A percentile compares a stretch with the other conserved stretches of the same genome.
Conservation (phyloP, 768 basidiomycete genomes). For the Pisolithus orientalis region DNA sequence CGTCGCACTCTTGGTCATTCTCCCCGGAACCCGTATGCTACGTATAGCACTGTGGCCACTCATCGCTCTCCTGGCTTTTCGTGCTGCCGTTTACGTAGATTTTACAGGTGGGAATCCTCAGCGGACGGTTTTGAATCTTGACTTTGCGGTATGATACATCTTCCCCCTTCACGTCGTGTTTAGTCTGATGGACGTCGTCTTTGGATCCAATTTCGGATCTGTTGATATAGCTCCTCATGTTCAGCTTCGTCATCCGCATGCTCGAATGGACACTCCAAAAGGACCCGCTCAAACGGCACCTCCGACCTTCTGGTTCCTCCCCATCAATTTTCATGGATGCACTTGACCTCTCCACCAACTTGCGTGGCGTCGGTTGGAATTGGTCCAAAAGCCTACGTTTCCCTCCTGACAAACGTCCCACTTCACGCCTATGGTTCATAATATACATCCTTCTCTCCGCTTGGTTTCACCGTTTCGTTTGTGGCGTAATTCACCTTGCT, state of each 20-base stretch:
- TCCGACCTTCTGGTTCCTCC: conserved; percentile 3
- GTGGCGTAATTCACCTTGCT: neutral
- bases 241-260: conserved; percentile 7
- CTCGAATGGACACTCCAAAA: conserved; percentile 13
- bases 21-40: conserved; percentile 37
- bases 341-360: conserved; percentile 42
- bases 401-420: conserved; percentile 35
- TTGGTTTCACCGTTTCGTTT: neutral
- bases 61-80: conserved; percentile 36
- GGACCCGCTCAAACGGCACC: conserved; percentile 8
- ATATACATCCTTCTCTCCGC: conserved; percentile 3
- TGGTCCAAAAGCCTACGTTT: conserved; percentile 37
- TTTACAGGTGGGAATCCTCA: neutral
- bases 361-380: conserved; percentile 58
- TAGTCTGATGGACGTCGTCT: neutral
- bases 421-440: conserved; percentile 34
- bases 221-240: conserved; percentile 9
- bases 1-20: conserved; percentile 45
- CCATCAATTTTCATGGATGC: conserved; percentile 34
- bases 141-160: conserved; percentile 8
- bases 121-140: conserved; percentile 1
- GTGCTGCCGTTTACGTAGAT: conserved; percentile 24
- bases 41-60: conserved; percentile 43
- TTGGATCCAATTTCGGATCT: neutral
- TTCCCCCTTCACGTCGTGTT: neutral